phyloP scores from a whole-genome alignment of 768 basidiomycete genomes.

The Strobilomyces dryophilus region DNA sequence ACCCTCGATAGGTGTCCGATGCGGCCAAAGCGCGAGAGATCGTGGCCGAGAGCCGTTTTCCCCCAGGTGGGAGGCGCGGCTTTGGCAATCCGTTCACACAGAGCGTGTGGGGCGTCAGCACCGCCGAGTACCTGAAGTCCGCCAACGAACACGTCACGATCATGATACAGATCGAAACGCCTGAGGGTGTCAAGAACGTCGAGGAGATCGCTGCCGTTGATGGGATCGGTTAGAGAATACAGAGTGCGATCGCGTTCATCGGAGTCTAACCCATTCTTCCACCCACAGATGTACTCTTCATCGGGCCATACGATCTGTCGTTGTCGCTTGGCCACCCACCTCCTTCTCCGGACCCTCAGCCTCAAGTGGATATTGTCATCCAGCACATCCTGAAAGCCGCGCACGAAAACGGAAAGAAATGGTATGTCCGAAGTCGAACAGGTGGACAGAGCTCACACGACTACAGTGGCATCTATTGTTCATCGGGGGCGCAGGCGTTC shows the following conservation, averaged over 20 bases:
- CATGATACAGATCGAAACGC: conserved; percentile 67
- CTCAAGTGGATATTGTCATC: conserved; percentile 57
- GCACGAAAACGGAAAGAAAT: conserved; percentile 60
- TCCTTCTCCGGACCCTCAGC: conserved; percentile 62
- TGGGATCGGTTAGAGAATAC: conserved; percentile 47
- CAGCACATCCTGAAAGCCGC: conserved; percentile 47
- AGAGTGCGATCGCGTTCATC: neutral
- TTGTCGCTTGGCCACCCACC: conserved; percentile 55
- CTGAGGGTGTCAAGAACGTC: conserved; percentile 54
- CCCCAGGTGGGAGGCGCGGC: conserved; percentile 58
- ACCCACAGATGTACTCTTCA: conserved; percentile 48
- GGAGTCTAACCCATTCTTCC: neutral
- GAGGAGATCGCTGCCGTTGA: conserved; percentile 57
- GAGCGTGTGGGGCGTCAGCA: conserved; percentile 49
- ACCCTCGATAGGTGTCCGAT: conserved; percentile 42
- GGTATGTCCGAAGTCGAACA: conserved; percentile 34
- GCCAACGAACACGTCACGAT: conserved; percentile 56
- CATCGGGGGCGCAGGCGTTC: conserved; percentile 40
- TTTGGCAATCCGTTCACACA: conserved; percentile 65
- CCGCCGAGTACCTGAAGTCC: conserved; percentile 45
- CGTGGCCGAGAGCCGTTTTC: conserved; percentile 56
- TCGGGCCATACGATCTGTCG: conserved; percentile 69
- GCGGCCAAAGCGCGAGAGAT: conserved; percentile 54
- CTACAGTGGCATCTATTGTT: conserved; percentile 46
- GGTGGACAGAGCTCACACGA: neutral